Conservation (phyloP, 208 protist species). For the Trypanosoma conorhini region DNA sequence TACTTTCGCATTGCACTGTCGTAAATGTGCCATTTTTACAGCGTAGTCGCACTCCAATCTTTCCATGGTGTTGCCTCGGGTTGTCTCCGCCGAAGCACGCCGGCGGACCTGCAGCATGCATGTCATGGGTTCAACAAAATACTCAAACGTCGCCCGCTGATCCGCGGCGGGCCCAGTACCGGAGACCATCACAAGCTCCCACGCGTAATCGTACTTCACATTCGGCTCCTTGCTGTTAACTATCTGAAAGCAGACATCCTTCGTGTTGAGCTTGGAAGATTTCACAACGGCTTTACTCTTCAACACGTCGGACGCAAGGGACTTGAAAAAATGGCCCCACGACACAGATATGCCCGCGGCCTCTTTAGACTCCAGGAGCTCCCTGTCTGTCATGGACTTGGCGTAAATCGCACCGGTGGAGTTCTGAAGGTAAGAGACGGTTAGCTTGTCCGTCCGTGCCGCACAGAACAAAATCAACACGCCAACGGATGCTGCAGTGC, state of each 20-base stretch:
- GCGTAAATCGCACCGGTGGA: conserved; percentile 57
- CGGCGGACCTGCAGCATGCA: conserved; percentile 43
- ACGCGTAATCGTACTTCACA: conserved; percentile 48
- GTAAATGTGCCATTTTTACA: conserved; percentile 34
- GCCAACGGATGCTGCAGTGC: conserved; percentile 21
- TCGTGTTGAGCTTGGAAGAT: conserved; percentile 27
- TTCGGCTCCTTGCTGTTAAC: conserved; percentile 62
- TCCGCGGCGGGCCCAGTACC: conserved; percentile 30
- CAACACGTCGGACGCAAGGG: conserved; percentile 70
- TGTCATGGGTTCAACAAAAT: conserved; percentile 64
- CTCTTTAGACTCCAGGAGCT: conserved; percentile 65
- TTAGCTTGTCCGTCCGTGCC: conserved; percentile 45
- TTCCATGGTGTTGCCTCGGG: not conserved
- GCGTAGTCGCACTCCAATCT: conserved; percentile 45
- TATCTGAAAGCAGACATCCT: conserved; percentile 59
- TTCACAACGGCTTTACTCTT: conserved; percentile 62
- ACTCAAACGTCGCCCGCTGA: conserved; percentile 39
- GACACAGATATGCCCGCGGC: conserved; percentile 41
- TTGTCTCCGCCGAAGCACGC: not conserved
- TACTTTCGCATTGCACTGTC: conserved; percentile 34
- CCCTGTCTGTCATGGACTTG: conserved; percentile 56
- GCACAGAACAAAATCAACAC: conserved; percentile 73
- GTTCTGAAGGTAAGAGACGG: conserved; percentile 66
- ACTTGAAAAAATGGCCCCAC: conserved; percentile 90
- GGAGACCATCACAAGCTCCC: conserved; percentile 55